phyloP scores from a whole-genome alignment of 176 grass and related monocot genomes.

The Rhynchospora breviuscula region DNA sequence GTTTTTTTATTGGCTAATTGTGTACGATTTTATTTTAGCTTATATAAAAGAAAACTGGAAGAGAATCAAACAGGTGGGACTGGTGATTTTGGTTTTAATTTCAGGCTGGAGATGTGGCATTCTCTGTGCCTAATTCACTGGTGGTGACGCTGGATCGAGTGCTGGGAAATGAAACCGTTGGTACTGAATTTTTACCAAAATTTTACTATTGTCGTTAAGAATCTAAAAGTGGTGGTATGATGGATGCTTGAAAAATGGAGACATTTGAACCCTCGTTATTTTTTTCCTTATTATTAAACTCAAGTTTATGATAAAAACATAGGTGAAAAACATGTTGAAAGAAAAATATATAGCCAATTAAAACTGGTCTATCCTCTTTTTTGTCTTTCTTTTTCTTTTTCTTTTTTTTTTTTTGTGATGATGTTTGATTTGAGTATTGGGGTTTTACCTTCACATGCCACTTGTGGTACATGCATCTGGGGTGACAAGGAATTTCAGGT shows the following conservation, averaged over 20 bases:
- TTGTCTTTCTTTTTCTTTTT: not conserved
- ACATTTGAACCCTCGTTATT: too few species aligned
- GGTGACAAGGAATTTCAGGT: not conserved
- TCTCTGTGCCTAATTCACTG: slow-evolving; percentile 74
- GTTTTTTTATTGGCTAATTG: not conserved
- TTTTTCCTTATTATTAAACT: too few species aligned
- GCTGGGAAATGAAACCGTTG: slow-evolving; percentile 78
- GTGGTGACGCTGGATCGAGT: slow-evolving; percentile 88
- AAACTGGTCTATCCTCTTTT: not conserved
- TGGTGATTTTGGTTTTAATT: slow-evolving; percentile 15
- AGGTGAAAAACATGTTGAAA: too few species aligned
- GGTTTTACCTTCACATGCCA: not conserved
- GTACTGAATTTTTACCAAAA: slow-evolving; percentile 38
- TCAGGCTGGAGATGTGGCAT: slow-evolving; percentile 84
- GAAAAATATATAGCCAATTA: too few species aligned
- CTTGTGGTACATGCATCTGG: not conserved
- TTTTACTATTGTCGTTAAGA: not conserved
- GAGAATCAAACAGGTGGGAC: not conserved
- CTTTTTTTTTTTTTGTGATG: too few species aligned
- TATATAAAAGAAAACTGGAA: not conserved
- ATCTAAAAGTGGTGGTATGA: too few species aligned
- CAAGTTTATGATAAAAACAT: too few species aligned
- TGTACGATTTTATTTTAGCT: not conserved
- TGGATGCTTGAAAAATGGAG: too few species aligned
- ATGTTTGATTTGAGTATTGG: not conserved